Evolutionary conservation across 352 stramenopile genomes (phyloP).

Genomic region (Saprolegnia parasitica): DNA sequence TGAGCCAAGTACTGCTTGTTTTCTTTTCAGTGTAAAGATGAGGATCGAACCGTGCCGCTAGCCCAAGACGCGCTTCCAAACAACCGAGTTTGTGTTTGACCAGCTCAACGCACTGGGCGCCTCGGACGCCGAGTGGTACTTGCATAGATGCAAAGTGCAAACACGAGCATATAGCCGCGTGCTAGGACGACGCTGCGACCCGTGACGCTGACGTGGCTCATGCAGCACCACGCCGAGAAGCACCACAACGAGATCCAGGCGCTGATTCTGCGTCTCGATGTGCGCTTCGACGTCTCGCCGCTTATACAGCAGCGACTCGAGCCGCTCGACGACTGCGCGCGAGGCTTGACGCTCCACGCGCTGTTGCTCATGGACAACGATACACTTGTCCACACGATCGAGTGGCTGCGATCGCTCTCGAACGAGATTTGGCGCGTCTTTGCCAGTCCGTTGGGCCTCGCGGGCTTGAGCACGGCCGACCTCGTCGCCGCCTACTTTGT

Average conservation of each 20-base stretch:
- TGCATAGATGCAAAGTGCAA: not conserved
- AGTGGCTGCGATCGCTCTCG: constrained; percentile 8
- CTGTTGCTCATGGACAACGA: not conserved
- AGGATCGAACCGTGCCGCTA: not conserved
- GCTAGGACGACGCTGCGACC: constrained; percentile 4
- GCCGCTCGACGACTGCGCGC: not conserved
- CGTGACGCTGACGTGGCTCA: not conserved
- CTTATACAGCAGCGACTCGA: not conserved
- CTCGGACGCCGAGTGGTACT: not conserved
- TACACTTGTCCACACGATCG: not conserved
- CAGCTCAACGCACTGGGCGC: constrained; percentile 9
- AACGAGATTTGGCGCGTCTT: constrained; percentile 9
- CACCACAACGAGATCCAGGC: constrained; percentile 10
- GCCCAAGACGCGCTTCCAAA: constrained; percentile 6
- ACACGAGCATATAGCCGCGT: not conserved
- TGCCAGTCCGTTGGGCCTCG: not conserved
- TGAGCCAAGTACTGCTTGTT: not conserved
- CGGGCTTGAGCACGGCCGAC: not conserved
- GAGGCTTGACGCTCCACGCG: not conserved
- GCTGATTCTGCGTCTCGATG: constrained; percentile 3
- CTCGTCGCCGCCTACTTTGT: not conserved
- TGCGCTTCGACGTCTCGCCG: constrained; percentile 3
- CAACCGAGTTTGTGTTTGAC: constrained; percentile 4
- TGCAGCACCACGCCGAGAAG: not conserved
- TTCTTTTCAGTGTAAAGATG: not conserved